Conservation (phyloP, 345 rosid genomes). For the Euclidium syriacum region DNA sequence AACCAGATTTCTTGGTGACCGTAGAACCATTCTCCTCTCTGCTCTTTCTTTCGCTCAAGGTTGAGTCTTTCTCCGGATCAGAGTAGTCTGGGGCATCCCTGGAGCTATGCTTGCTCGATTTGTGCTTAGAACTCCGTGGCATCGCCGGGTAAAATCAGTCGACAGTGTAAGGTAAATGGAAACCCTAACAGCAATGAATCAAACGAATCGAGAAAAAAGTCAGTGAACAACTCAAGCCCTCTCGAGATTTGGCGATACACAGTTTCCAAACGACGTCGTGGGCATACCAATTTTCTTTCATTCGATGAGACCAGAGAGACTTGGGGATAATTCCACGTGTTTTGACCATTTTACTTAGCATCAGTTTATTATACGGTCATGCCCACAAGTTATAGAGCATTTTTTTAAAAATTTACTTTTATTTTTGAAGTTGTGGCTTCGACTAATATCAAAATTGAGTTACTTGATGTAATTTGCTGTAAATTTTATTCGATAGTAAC, state of each 20-base stretch:
- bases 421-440: too few species aligned
- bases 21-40: constrained; percentile 41
- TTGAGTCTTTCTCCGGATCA: constrained; percentile 56
- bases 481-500: too few species aligned
- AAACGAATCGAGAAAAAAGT: neutral
- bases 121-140: constrained; percentile 79
- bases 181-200: neutral
- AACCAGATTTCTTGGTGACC: constrained; percentile 46
- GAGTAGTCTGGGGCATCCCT: constrained; percentile 63
- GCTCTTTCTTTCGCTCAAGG: constrained; percentile 49
- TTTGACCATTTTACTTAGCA: too few species aligned
- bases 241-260: neutral
- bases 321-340: too few species aligned
- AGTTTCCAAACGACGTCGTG: neutral
- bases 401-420: too few species aligned
- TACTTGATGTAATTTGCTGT: too few species aligned
- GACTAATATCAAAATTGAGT: too few species aligned
- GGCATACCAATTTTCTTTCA: too few species aligned
- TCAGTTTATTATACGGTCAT: too few species aligned
- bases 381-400: too few species aligned
- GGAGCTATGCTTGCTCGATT: constrained; percentile 70
- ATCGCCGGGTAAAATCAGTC: constrained; percentile 30
- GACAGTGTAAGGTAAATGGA: neutral
- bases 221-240: neutral
- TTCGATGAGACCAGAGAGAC: too few species aligned